Conservation (phyloP, 1,284 basidiomycete species). For the Papiliotrema flavescens region DNA sequence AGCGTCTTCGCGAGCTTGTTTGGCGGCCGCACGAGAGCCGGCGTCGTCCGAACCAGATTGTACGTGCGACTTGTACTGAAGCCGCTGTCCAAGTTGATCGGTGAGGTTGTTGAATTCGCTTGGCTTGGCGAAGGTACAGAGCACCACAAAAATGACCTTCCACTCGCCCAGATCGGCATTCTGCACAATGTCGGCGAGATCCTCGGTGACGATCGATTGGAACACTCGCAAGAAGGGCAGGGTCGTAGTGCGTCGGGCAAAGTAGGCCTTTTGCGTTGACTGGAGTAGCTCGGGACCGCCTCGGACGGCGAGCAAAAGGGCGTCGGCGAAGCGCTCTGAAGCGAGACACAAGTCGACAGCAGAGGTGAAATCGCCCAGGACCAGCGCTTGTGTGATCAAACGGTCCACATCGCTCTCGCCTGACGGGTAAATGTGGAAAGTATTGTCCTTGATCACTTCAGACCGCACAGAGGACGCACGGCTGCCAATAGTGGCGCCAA, state of each 20-base stretch:
- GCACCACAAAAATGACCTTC: constrained; percentile 94
- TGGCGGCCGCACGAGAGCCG: constrained; percentile 50
- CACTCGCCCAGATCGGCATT: constrained; percentile 93
- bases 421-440: constrained; percentile 85
- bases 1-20: constrained; percentile 77
- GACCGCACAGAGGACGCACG: constrained; percentile 79
- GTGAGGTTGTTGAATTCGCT: constrained; percentile 82
- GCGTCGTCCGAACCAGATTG: constrained; percentile 55
- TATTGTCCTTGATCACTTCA: constrained; percentile 62
- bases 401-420: constrained; percentile 86
- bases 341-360: constrained; percentile 91
- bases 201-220: constrained; percentile 91
- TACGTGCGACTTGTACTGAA: constrained; percentile 75
- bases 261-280: constrained; percentile 90
- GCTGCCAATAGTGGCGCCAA: constrained; percentile 84
- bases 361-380: constrained; percentile 89
- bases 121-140: constrained; percentile 87
- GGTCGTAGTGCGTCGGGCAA: constrained; percentile 70
- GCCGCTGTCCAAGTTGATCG: constrained; percentile 85
- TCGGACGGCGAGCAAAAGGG: constrained; percentile 86
- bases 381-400: constrained; percentile 86
- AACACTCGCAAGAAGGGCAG: constrained; percentile 89
- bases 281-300: constrained; percentile 86
- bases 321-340: constrained; percentile 86
- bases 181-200: constrained; percentile 88